Evolutionary conservation across 108 stramenopile genomes (phyloP).

Genomic region (Skeletonema marinoi): DNA sequence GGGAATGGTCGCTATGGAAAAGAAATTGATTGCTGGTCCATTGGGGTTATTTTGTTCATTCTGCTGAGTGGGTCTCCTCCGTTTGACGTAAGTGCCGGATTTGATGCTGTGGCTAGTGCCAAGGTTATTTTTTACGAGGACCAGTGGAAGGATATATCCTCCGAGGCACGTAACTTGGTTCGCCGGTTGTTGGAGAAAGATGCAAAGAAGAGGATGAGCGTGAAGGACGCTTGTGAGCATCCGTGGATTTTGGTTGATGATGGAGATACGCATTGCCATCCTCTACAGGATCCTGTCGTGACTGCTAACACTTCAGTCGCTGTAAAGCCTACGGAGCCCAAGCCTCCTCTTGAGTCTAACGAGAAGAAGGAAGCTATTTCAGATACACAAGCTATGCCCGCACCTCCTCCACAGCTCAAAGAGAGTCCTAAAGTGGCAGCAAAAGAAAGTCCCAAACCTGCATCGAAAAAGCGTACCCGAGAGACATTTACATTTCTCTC

Average conservation of each 20-base stretch:
- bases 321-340: background rate
- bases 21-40: slow-evolving; percentile 84
- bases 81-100: slow-evolving; percentile 61
- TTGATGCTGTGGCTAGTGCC: slow-evolving; percentile 53
- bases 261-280: slow-evolving; percentile 87
- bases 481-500: slow-evolving; percentile 7
- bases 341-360: background rate
- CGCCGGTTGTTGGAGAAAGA: slow-evolving; percentile 59
- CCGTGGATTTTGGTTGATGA: slow-evolving; percentile 81
- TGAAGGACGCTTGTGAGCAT: slow-evolving; percentile 77
- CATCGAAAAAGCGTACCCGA: background rate
- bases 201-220: slow-evolving; percentile 66
- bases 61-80: slow-evolving; percentile 78
- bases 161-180: slow-evolving; percentile 75
- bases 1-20: slow-evolving; percentile 86
- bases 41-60: slow-evolving; percentile 89
- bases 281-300: slow-evolving; percentile 74
- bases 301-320: background rate
- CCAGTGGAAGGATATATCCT: slow-evolving; percentile 57
- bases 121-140: slow-evolving; percentile 54
- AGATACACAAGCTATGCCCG: background rate
- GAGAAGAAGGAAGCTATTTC: background rate
- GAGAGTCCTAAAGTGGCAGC: background rate
- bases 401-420: background rate
- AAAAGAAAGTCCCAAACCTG: background rate